A percentile compares a stretch with the other conserved stretches of the same genome.
Conservation (phyloP, 768 basidiomycete genomes). For the Mycena crocata region DNA sequence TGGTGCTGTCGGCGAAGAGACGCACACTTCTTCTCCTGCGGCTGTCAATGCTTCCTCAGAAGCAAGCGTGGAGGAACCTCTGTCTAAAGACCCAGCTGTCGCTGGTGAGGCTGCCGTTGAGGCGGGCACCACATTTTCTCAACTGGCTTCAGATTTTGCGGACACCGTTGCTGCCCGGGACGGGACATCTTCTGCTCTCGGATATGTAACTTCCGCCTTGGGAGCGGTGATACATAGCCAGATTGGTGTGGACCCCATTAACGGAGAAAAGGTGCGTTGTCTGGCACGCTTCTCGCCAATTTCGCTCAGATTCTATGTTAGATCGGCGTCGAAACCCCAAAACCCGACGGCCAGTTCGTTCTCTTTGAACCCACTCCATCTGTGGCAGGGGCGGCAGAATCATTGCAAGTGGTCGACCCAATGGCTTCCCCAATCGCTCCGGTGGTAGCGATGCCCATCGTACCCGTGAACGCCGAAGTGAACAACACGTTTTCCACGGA, state of each 20-base stretch:
- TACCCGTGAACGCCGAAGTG: slow-evolving; percentile 56
- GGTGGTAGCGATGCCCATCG: slow-evolving; percentile 49
- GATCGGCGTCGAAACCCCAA: slow-evolving; percentile 34
- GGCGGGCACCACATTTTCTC: slow-evolving; percentile 40
- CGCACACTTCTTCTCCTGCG: slow-evolving; percentile 14
- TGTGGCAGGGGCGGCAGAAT: slow-evolving; percentile 13
- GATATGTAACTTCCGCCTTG: slow-evolving; percentile 53
- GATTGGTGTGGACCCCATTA: slow-evolving; percentile 55
- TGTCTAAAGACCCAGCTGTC: slow-evolving; percentile 6
- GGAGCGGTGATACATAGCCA: slow-evolving; percentile 51
- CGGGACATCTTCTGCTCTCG: slow-evolving; percentile 51
- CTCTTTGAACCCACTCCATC: slow-evolving; percentile 12
- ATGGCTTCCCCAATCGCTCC: slow-evolving; percentile 41
- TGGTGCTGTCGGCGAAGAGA: slow-evolving; percentile 1
- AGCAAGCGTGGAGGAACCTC: slow-evolving; percentile 18
- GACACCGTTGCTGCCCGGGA: slow-evolving; percentile 51
- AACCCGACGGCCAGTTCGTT: slow-evolving; percentile 22
- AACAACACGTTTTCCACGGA: slow-evolving; percentile 40
- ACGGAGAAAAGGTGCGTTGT: slow-evolving; percentile 45
- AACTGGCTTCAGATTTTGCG: slow-evolving; percentile 50
- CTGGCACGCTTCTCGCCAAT: too few relatives aligned
- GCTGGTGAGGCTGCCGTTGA: slow-evolving; percentile 31
- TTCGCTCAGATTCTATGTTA: slow-evolving; percentile 15
- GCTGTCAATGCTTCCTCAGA: slow-evolving; percentile 9
- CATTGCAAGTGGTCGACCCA: slow-evolving; percentile 10